Evolutionary conservation across 2,329 filamentous ascomycete species (phyloP).

Genomic region (Cytospora mali): DNA sequence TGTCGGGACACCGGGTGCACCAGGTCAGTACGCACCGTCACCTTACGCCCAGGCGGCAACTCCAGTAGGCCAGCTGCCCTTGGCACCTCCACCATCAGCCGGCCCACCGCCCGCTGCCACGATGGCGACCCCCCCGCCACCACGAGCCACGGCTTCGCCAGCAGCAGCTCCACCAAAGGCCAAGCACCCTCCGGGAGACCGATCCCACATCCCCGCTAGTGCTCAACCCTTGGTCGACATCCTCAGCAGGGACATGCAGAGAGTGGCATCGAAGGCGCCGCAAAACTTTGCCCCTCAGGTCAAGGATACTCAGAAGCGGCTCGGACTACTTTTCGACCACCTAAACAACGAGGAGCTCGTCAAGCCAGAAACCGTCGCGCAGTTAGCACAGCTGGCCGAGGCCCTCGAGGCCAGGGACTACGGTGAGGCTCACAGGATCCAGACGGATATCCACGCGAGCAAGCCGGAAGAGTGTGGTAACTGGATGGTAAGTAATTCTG

Average conservation of each 20-base stretch:
- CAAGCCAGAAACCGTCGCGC: conserved; percentile 73
- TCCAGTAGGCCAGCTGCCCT: conserved; percentile 42
- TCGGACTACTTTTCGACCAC: conserved; percentile 94
- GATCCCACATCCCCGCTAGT: conserved; percentile 79
- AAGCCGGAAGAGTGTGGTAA: conserved; percentile 80
- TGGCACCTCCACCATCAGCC: conserved; percentile 45
- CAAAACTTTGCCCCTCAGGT: conserved; percentile 86
- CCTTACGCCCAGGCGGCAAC: conserved; percentile 48
- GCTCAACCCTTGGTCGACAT: conserved; percentile 82
- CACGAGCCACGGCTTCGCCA: conserved; percentile 50
- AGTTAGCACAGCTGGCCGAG: conserved; percentile 65
- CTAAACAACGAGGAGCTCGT: conserved; percentile 94
- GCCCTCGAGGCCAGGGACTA: conserved; percentile 72
- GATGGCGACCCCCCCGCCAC: conserved; percentile 49
- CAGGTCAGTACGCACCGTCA: conserved; percentile 62
- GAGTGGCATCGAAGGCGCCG: conserved; percentile 83
- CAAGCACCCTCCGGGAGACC: conserved; percentile 81
- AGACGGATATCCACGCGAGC: conserved; percentile 75
- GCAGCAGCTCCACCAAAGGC: conserved; percentile 55
- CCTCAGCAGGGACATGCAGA: conserved; percentile 81
- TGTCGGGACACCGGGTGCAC: conserved; percentile 35
- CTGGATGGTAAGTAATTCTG: conserved; percentile 75
- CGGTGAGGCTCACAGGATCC: conserved; percentile 65
- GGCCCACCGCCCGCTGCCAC: conserved; percentile 41
- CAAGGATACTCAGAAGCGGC: conserved; percentile 88